Conservation (phyloP, 495 filamentous ascomycete genomes). For the Lophium mytilinum region DNA sequence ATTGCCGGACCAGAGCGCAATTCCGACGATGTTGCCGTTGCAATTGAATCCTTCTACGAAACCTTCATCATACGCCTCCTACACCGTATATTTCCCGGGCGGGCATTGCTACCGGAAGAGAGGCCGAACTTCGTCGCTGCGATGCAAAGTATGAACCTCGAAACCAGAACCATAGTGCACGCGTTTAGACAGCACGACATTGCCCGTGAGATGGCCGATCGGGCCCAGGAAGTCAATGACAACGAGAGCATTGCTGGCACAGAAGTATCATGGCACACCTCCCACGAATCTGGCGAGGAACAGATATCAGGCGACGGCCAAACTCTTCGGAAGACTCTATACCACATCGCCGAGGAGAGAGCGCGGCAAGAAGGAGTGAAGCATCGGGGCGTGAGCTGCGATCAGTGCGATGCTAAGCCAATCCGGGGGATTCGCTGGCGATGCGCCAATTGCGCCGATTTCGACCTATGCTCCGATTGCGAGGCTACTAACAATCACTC, state of each 20-base stretch:
- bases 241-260: constrained; percentile 17
- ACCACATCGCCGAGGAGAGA: constrained; percentile 54
- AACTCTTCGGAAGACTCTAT: constrained; percentile 36
- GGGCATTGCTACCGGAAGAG: neutral
- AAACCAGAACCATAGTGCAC: neutral
- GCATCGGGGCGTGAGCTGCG: constrained; percentile 89
- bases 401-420: constrained; percentile 73
- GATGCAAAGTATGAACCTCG: neutral
- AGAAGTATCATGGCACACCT: constrained; percentile 14
- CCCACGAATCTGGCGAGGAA: constrained; percentile 24
- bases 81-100: constrained; percentile 1
- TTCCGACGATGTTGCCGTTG: constrained; percentile 3
- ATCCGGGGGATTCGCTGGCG: constrained; percentile 88
- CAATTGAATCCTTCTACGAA: constrained; percentile 14
- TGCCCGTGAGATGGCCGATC: neutral
- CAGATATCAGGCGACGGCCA: constrained; percentile 47
- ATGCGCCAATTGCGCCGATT: constrained; percentile 87
- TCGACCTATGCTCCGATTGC: constrained; percentile 45
- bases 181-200: constrained; percentile 5
- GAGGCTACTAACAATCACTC: constrained; percentile 60
- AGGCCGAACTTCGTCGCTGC: neutral
- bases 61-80: constrained; percentile 17
- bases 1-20: constrained; percentile 4
- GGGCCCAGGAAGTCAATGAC: neutral
- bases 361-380: constrained; percentile 77